Conservation (phyloP, 176 grass and related monocot genomes). For the Oryza longistaminata region DNA sequence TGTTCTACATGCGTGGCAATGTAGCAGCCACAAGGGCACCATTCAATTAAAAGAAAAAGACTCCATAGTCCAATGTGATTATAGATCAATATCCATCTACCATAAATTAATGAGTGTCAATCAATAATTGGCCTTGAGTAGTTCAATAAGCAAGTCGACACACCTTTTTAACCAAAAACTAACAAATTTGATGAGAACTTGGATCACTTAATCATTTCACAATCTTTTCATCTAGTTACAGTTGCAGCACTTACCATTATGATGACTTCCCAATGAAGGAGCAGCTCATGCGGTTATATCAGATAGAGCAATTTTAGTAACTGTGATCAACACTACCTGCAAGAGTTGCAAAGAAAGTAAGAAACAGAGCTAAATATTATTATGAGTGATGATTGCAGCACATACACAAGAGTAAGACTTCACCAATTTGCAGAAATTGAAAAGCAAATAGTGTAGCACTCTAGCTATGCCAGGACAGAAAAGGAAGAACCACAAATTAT, state of each 20-base stretch:
- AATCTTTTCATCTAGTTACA: not conserved
- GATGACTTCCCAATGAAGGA: not conserved
- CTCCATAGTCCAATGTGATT: slow-evolving; percentile 3
- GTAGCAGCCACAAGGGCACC: slow-evolving; percentile 2
- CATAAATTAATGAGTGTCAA: slow-evolving; percentile 24
- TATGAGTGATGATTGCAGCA: not conserved
- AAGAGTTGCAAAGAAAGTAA: slow-evolving; percentile 20
- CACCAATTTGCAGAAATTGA: slow-evolving; percentile 7
- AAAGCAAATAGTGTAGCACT: not conserved
- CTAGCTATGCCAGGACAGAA: not conserved
- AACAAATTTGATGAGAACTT: not conserved
- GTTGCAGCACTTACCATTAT: not conserved
- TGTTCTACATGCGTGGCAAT: not conserved
- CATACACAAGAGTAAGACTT: slow-evolving; percentile 7
- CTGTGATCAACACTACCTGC: slow-evolving; percentile 34
- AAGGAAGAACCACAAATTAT: slow-evolving; percentile 26
- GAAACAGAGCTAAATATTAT: slow-evolving; percentile 2
- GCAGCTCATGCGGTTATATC: slow-evolving; percentile 4
- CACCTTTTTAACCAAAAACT: not conserved
- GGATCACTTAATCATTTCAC: not conserved
- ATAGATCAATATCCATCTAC: slow-evolving; percentile 33
- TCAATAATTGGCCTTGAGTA: slow-evolving; percentile 30
- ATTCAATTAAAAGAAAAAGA: not conserved
- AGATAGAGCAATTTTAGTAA: not conserved
- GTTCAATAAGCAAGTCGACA: slow-evolving; percentile 14